phyloP scores from a whole-genome alignment of 2,329 filamentous ascomycete genomes.

The Beauveria brongniartii region DNA sequence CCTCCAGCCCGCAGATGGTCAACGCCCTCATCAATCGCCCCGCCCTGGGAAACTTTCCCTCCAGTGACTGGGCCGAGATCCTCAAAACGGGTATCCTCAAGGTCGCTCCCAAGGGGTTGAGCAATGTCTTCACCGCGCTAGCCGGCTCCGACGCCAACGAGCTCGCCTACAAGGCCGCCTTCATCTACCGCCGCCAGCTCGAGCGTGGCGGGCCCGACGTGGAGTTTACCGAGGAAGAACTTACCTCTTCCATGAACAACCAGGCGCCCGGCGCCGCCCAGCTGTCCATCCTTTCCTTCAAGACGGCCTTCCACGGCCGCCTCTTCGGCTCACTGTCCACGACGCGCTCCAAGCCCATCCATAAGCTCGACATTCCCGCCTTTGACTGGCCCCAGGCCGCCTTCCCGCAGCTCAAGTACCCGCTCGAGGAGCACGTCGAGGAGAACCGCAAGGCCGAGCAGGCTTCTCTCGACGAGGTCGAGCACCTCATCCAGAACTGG shows the following conservation, averaged over 20 bases:
- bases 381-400: slow-evolving; percentile 92
- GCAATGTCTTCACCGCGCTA: slow-evolving; percentile 87
- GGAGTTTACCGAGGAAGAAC: slow-evolving; percentile 73
- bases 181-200: slow-evolving; percentile 81
- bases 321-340: slow-evolving; percentile 82
- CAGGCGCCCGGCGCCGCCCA: slow-evolving; percentile 64
- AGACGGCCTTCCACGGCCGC: slow-evolving; percentile 80
- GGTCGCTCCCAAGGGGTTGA: slow-evolving; percentile 72
- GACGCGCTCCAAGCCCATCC: slow-evolving; percentile 85
- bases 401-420: slow-evolving; percentile 81
- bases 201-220: slow-evolving; percentile 70
- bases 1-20: slow-evolving; percentile 70
- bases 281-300: slow-evolving; percentile 84
- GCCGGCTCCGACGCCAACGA: slow-evolving; percentile 90
- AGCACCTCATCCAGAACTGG: slow-evolving; percentile 71
- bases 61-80: slow-evolving; percentile 72
- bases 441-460: slow-evolving; percentile 80
- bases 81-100: slow-evolving; percentile 73
- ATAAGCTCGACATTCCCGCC: slow-evolving; percentile 90
- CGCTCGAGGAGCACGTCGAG: slow-evolving; percentile 66
- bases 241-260: slow-evolving; percentile 71
- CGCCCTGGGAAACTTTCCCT: slow-evolving; percentile 84
- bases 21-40: slow-evolving; percentile 79
- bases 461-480: slow-evolving; percentile 73
- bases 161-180: slow-evolving; percentile 89